Base-by-base conservation (phyloP, 345 rosid species). In the Turnera subulata region DNA sequence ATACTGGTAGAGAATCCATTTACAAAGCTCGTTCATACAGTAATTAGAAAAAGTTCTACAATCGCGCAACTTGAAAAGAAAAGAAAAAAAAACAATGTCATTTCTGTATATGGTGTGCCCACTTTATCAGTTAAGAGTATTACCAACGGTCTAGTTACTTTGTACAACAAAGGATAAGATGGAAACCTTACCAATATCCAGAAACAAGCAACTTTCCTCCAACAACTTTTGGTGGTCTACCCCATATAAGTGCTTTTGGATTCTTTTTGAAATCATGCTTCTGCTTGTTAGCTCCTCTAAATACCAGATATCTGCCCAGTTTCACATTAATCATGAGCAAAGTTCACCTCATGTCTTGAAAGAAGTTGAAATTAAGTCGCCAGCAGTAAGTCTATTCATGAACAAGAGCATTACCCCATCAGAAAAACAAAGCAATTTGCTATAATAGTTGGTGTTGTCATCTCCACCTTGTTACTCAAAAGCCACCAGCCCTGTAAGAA, bases 141-240 rank as follows among this genome's bases (percentile, higher is more conserved):
- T 3, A 29, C 35, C 8, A 29, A 29, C n/a, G n/a, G n/a, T n/a
- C n/a, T n/a, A n/a, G n/a, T n/a, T n/a, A n/a, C n/a, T n/a, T n/a
- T n/a, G n/a, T n/a, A n/a, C n/a, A n/a, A n/a, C n/a, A n/a, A n/a
- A n/a, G n/a, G 10, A 56, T 43, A 11, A 23, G 16, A 42, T 23
- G 23, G 62, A 19, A 44, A 62, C 56, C 71, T 70, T 73, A 93
- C 99, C 99, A 83, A 76, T 79, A 93, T 68, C 96, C 96, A 68
- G 99, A 93, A 72, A 89, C 97, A 49, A 89, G 94, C 61, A 93
- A 73, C 75, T 89, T 89, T 49, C 98, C 91, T 9, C 97, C 94
- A 46, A 83, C 66, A 24, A 93, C 88, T 67, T 76, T 82, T 23
- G 99, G 94, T 63, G 89, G 89, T 65, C 64, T 78, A 19, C 96